A percentile compares a stretch with the other conserved stretches of the same genome.
These are phyloP conservation scores for Erysimum cheiri DNA, from an alignment of 441 rosid species.

Conservation along the genomic window DNA sequence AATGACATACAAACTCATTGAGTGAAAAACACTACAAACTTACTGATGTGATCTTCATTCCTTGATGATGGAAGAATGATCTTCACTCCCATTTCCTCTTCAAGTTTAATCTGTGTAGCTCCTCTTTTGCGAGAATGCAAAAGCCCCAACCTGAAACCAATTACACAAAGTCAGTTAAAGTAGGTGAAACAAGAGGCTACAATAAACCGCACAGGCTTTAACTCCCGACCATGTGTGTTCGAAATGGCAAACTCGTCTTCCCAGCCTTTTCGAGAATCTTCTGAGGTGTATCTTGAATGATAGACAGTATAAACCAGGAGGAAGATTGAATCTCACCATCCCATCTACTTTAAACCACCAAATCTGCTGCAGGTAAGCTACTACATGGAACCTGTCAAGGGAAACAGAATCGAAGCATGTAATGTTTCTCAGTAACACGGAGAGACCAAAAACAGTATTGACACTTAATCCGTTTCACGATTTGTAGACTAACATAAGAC, in stretches of 20 bases:
- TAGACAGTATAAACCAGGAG: constrained; percentile 64
- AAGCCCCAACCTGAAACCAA: constrained; percentile 71
- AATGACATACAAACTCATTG: too few relatives aligned
- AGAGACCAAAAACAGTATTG: neutral
- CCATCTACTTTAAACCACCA: constrained; percentile 97
- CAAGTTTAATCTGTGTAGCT: constrained; percentile 63
- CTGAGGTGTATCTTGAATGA: constrained; percentile 84
- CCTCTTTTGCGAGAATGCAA: constrained; percentile 56
- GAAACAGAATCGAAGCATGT: neutral
- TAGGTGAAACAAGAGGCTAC: constrained; percentile 11
- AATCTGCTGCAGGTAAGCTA: constrained; percentile 84
- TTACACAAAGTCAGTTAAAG: constrained; percentile 14
- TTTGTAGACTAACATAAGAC: neutral
- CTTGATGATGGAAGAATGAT: constrained; percentile 71
- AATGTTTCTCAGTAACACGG: neutral
- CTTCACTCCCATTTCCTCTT: constrained; percentile 80
- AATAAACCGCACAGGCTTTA: constrained; percentile 69
- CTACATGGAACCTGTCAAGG: constrained; percentile 63
- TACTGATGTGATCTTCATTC: constrained; percentile 71
- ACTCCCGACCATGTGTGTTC: constrained; percentile 86
- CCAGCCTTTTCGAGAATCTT: constrained; percentile 70
- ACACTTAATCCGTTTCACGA: neutral
- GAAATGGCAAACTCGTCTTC: constrained; percentile 69
- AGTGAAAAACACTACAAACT: constrained; percentile 8
- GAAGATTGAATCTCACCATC: constrained; percentile 63